Base-by-base conservation (phyloP, 2,329 filamentous ascomycete species). In the Aspergillus pseudotamarii region DNA sequence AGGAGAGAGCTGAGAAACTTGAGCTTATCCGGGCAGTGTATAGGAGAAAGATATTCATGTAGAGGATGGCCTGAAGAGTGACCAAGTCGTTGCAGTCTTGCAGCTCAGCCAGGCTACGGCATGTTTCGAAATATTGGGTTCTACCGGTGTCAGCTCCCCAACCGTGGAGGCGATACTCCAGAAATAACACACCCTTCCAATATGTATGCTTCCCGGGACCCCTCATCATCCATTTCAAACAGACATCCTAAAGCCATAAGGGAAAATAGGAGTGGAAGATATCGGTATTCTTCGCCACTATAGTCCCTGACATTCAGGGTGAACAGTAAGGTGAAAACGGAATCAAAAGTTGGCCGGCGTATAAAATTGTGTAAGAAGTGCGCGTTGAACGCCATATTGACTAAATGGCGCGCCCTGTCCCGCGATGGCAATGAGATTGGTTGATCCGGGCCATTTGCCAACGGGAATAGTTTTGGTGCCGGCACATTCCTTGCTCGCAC, bases 51-150 rank as follows among this genome's bases (percentile, higher is more conserved):
- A 66, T n/a, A 30, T 64, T 62, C 64, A 64, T 62, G 41, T 61
- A 66, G 14, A 66, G 59, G 23, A 66, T 66, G 10, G 64, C 54
- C 45, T 66, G 64, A 12, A 66, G 41, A 1, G 57, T 61, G 12
- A 61, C 45, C 16, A 64, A 36, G 48, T 66, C 60, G 16, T 45
- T 55, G 45, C 64, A 66, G 21, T 53, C 57, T 23, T 55, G 53
- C 6, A 64, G 26, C 11, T 66, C 62, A 6, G 60, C 56, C 5
- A 64, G 26, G 11, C 56, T 30, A 12, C 59, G 59, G 28, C 59
- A 59, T 2, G 34, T 64, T 23, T 58, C 41, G 14, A 64, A 66
- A 14, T 63, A 65, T 34, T 54, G 26, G 8, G 57, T 41, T 23
- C 59, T 62, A 14, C 12, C 14, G 2, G 10, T 2, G 53, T 62